Evolutionary conservation across 2,329 filamentous ascomycete genomes (phyloP).

Genomic region (Colletotrichum musae): DNA sequence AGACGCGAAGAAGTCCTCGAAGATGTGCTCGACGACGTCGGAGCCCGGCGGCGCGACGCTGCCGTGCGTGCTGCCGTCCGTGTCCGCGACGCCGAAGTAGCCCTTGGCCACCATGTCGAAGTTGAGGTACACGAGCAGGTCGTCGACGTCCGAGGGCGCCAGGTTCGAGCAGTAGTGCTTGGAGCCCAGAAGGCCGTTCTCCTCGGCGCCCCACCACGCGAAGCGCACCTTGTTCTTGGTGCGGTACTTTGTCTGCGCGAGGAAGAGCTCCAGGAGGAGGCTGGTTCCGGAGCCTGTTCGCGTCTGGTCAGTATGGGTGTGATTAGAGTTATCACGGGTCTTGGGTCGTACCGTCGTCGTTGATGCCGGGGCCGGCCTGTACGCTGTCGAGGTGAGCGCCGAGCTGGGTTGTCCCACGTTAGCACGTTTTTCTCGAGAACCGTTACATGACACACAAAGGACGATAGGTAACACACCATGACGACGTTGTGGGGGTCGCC

Average conservation of each 20-base stretch:
- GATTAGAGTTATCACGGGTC: too few species aligned
- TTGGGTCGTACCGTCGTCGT: slow-evolving; percentile 55
- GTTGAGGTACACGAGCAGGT: slow-evolving; percentile 58
- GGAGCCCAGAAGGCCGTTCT: slow-evolving; percentile 56
- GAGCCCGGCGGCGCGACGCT: slow-evolving; percentile 53
- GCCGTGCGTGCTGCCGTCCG: slow-evolving; percentile 54
- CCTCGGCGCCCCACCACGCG: slow-evolving; percentile 63
- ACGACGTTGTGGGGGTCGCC: slow-evolving; percentile 60
- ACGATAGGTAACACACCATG: slow-evolving; percentile 42
- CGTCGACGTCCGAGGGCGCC: slow-evolving; percentile 49
- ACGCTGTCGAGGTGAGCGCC: slow-evolving; percentile 63
- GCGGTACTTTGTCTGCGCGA: slow-evolving; percentile 53
- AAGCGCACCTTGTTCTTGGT: slow-evolving; percentile 57
- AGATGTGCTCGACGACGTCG: slow-evolving; percentile 51
- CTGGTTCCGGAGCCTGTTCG: slow-evolving; percentile 55
- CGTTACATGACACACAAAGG: too few species aligned
- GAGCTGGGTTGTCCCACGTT: slow-evolving; percentile 43
- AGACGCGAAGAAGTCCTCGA: slow-evolving; percentile 50
- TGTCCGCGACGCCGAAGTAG: slow-evolving; percentile 54
- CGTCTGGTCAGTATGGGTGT: not conserved
- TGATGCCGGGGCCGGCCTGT: slow-evolving; percentile 60
- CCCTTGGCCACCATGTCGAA: slow-evolving; percentile 59
- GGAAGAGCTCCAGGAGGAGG: slow-evolving; percentile 58
- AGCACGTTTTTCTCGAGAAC: not conserved
- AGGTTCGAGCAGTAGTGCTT: slow-evolving; percentile 56